Conservation (phyloP, 345 rosid genomes). For the Eucalyptus curtisii region DNA sequence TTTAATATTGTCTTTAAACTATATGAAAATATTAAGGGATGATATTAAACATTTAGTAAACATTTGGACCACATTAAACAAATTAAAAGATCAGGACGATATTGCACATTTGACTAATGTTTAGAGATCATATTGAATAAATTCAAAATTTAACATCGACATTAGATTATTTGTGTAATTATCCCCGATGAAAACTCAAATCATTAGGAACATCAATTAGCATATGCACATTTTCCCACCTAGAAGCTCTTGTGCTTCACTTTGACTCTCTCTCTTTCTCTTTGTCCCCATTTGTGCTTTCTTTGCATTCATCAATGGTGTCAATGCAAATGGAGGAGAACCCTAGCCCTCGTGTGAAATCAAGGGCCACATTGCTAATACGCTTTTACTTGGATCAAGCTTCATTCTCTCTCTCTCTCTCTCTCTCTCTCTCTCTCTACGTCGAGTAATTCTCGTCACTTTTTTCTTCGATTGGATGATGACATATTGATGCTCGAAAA, state of each 20-base stretch:
- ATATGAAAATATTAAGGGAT: too few species aligned
- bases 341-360: not conserved
- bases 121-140: too few species aligned
- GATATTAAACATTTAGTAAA: too few species aligned
- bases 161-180: too few species aligned
- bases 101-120: too few species aligned
- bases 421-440: conserved; percentile 38
- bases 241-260: not conserved
- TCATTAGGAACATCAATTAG: not conserved
- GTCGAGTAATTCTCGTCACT: conserved; percentile 21
- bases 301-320: not conserved
- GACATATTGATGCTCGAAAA: not conserved
- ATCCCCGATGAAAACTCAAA: not conserved
- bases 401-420: too few species aligned
- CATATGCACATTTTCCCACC: not conserved
- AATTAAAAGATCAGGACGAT: too few species aligned
- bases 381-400: conserved; percentile 25
- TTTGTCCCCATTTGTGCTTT: not conserved
- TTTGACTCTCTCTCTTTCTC: not conserved
- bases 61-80: too few species aligned
- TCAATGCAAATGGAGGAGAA: not conserved
- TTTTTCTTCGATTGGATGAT: not conserved
- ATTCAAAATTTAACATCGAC: too few species aligned
- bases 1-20: too few species aligned
- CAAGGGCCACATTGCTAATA: conserved; percentile 39